Conservation (phyloP, 2,329 filamentous ascomycete genomes). For the Pseudocercospora crystallina region DNA sequence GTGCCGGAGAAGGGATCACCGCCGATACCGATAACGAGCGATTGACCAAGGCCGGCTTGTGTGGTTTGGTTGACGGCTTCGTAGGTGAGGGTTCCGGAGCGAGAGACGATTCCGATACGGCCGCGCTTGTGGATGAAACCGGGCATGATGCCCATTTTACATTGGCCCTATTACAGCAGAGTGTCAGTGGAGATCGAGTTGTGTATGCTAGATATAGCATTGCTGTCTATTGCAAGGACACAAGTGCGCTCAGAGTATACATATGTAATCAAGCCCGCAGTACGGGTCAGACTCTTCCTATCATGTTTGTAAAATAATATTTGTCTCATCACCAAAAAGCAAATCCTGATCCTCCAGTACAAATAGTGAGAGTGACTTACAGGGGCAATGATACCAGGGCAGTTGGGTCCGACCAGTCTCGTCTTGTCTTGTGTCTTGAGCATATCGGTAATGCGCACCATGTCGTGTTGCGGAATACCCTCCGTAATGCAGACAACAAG, state of each 20-base stretch:
- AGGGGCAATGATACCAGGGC: slow-evolving; percentile 90
- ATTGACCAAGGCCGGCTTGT: slow-evolving; percentile 93
- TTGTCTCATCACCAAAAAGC: slow-evolving; percentile 24
- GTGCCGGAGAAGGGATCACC: slow-evolving; percentile 98
- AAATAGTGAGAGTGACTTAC: slow-evolving; percentile 41
- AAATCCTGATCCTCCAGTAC: not conserved
- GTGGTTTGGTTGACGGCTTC: slow-evolving; percentile 99
- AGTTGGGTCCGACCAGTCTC: slow-evolving; percentile 94
- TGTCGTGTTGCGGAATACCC: slow-evolving; percentile 97
- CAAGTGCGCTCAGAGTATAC: slow-evolving; percentile 20
- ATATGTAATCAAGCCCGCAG: slow-evolving; percentile 32
- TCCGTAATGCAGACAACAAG: slow-evolving; percentile 97
- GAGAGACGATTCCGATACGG: slow-evolving; percentile 96
- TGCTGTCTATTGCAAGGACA: slow-evolving; percentile 6
- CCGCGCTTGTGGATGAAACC: slow-evolving; percentile 99
- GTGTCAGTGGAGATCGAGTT: slow-evolving; percentile 8
- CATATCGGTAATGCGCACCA: slow-evolving; percentile 98
- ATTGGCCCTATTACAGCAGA: slow-evolving; percentile 70
- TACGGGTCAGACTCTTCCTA: slow-evolving; percentile 40
- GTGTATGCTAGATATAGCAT: not conserved
- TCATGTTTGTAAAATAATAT: slow-evolving; percentile 33
- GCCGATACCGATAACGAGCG: slow-evolving; percentile 95
- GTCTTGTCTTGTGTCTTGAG: slow-evolving; percentile 98
- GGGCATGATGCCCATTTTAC: slow-evolving; percentile 99
- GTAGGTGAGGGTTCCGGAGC: slow-evolving; percentile 97